Evolutionary conservation across 768 basidiomycete genomes (phyloP).

Genomic region (Tricholoma furcatifolium): DNA sequence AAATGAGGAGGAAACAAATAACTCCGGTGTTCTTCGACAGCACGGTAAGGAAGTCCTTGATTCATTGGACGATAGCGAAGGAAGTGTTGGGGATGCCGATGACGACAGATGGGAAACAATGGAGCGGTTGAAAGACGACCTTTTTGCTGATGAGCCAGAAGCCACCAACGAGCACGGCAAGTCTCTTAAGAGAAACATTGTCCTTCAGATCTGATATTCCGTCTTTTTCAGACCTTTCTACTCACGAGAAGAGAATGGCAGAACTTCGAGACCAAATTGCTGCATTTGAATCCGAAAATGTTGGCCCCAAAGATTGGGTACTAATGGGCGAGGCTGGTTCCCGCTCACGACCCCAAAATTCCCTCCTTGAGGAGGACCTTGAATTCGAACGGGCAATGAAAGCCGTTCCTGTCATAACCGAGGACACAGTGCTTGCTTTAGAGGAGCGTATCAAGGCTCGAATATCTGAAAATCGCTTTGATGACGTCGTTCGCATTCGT

Average conservation of each 20-base stretch:
- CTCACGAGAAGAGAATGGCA: slow-evolving; percentile 77
- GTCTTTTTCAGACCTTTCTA: slow-evolving; percentile 55
- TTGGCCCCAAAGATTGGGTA: slow-evolving; percentile 89
- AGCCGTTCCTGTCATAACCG: slow-evolving; percentile 85
- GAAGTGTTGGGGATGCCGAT: slow-evolving; percentile 21
- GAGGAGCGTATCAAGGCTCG: slow-evolving; percentile 91
- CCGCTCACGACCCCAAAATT: slow-evolving; percentile 83
- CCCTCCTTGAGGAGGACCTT: slow-evolving; percentile 88
- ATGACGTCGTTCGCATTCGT: slow-evolving; percentile 88
- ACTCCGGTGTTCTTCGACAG: no score
- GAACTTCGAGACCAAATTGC: slow-evolving; percentile 77
- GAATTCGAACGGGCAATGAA: slow-evolving; percentile 93
- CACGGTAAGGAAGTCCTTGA: no score
- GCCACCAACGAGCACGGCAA: slow-evolving; percentile 29
- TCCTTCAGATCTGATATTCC: slow-evolving; percentile 11
- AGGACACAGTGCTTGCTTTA: slow-evolving; percentile 75
- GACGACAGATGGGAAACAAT: slow-evolving; percentile 46
- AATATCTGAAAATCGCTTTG: slow-evolving; percentile 81
- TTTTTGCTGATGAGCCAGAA: slow-evolving; percentile 77
- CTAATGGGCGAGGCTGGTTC: slow-evolving; percentile 89
- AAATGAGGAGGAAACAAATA: slow-evolving; percentile 27
- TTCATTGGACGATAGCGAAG: no score
- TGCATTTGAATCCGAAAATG: slow-evolving; percentile 81
- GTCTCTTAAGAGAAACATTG: not conserved
- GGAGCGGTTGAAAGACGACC: slow-evolving; percentile 69